Evolutionary conservation across 2,329 filamentous ascomycete species (phyloP).

Genomic region (Fusarium caatingaense): DNA sequence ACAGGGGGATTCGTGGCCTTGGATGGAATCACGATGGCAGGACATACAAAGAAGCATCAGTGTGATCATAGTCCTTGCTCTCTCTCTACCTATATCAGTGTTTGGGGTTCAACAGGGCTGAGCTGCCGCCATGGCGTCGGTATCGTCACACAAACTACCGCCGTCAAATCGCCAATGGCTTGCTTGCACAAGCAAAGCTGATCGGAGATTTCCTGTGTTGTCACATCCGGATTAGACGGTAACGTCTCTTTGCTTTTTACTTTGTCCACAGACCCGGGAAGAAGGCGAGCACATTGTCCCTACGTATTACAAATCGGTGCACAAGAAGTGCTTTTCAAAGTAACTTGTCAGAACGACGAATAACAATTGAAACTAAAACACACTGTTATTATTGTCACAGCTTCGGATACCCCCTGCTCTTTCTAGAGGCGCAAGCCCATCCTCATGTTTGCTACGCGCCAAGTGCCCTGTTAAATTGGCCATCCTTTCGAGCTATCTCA

Average conservation of each 20-base stretch:
- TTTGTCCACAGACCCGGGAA: conserved; percentile 6
- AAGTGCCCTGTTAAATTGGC: background rate
- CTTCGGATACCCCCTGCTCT: background rate
- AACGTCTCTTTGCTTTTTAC: conserved; percentile 5
- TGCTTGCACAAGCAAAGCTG: background rate
- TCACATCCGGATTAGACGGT: conserved; percentile 12
- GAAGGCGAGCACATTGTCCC: background rate
- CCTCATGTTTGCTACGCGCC: conserved; percentile 3
- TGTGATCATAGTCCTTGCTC: background rate
- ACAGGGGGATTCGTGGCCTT: background rate
- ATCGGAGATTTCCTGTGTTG: conserved; percentile 16
- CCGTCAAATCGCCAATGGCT: background rate
- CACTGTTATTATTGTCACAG: background rate
- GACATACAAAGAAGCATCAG: background rate
- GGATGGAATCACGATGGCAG: background rate
- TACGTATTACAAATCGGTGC: background rate
- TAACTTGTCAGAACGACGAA: background rate
- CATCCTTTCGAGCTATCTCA: background rate
- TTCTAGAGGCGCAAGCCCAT: conserved; percentile 1
- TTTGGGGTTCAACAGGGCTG: conserved; percentile 35
- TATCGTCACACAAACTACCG: conserved; percentile 16
- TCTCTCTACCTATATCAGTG: background rate
- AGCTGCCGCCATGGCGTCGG: conserved; percentile 33
- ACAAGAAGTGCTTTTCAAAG: background rate
- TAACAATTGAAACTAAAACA: background rate